These are phyloP conservation scores for Clarkia xantiana DNA, from an alignment of 345 rosid genomes.

Conservation along the genomic window DNA sequence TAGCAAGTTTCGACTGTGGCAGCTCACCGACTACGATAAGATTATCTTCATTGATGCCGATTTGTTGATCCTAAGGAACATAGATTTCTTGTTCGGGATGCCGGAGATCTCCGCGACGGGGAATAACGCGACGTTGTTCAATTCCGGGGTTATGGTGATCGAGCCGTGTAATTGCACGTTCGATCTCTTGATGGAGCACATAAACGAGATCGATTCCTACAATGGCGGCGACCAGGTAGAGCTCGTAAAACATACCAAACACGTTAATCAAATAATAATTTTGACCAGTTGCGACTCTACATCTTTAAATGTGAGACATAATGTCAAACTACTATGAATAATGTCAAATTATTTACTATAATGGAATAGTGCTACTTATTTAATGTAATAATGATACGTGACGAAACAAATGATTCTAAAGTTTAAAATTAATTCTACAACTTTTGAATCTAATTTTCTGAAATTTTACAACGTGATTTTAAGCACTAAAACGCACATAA, in stretches of 20 bases:
- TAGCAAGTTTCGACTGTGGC: conserved; percentile 95
- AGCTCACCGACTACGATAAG: conserved; percentile 84
- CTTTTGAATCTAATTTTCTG: too few species aligned
- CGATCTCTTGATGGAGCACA: conserved; percentile 70
- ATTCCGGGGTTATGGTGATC: conserved; percentile 81
- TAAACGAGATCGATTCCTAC: conserved; percentile 71
- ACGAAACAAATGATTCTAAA: too few species aligned
- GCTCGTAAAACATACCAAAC: background rate
- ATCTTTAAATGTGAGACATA: too few species aligned
- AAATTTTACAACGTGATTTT: too few species aligned
- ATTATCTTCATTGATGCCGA: conserved; percentile 91
- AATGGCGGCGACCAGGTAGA: conserved; percentile 79
- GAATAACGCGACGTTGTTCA: conserved; percentile 72
- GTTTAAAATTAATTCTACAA: too few species aligned
- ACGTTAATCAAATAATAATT: too few species aligned
- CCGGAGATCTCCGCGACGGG: conserved; percentile 84
- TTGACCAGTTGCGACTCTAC: too few species aligned
- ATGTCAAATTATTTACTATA: too few species aligned
- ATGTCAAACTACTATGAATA: too few species aligned
- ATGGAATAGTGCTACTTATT: too few species aligned
- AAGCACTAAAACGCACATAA: too few species aligned
- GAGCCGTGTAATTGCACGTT: conserved; percentile 84
- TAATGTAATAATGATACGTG: too few species aligned
- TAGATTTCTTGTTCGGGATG: conserved; percentile 75
- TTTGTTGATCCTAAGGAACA: conserved; percentile 68